Conservation (phyloP, 208 protist species). For the Crithidia acanthocephali region DNA sequence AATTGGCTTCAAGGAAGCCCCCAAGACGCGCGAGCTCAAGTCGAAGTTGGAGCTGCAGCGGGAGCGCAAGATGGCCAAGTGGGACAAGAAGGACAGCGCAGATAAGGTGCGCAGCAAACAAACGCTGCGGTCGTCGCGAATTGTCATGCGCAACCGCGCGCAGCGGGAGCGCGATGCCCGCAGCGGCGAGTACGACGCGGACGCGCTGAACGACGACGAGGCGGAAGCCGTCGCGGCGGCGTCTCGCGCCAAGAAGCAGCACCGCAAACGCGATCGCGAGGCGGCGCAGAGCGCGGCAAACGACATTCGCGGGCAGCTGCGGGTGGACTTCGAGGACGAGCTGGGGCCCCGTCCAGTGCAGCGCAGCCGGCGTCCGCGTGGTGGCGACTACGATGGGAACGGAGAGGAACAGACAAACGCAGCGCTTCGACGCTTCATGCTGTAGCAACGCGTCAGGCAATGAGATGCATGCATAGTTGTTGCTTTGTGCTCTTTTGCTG, state of each 20-base stretch:
- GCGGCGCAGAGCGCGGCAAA: conserved; percentile 39
- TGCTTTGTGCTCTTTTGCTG: no score
- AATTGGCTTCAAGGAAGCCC: conserved; percentile 81
- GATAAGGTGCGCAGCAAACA: conserved; percentile 92
- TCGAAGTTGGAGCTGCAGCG: conserved; percentile 65
- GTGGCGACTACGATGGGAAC: background rate
- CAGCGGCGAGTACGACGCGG: conserved; percentile 53
- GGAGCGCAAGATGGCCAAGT: conserved; percentile 87
- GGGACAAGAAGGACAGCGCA: conserved; percentile 90
- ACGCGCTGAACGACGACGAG: conserved; percentile 59
- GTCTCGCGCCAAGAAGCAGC: conserved; percentile 27
- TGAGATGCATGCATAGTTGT: no score
- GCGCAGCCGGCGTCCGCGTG: conserved; percentile 5
- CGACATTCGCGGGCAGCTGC: conserved; percentile 58
- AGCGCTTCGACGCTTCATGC: conserved; percentile 48
- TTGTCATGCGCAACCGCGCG: conserved; percentile 64
- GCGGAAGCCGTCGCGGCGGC: conserved; percentile 34
- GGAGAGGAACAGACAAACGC: conserved; percentile 33
- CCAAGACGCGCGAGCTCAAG: conserved; percentile 72
- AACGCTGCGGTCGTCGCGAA: conserved; percentile 75
- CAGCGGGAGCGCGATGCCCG: conserved; percentile 43
- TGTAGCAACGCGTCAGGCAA: background rate
- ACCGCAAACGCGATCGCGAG: conserved; percentile 38
- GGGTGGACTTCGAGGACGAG: conserved; percentile 18
- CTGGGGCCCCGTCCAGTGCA: conserved; percentile 4